Percentiles rank a stretch among this genome's conserved stretches.
phyloP scores from a whole-genome alignment of 179 eudicot genomes.

The Amaranthus tricolor region DNA sequence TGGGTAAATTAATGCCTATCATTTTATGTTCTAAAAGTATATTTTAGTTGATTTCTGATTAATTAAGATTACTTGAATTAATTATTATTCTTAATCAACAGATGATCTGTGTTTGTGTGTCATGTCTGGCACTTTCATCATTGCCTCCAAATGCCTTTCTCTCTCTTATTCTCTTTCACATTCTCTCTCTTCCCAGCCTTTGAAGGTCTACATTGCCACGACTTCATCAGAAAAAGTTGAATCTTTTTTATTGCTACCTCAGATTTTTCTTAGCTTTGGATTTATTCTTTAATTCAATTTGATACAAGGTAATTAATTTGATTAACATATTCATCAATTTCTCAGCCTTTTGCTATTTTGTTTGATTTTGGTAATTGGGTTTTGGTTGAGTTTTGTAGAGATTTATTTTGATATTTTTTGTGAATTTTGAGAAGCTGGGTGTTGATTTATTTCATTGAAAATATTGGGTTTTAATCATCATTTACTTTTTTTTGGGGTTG shows the following conservation, averaged over 20 bases:
- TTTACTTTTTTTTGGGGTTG: neutral
- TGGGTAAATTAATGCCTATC: neutral
- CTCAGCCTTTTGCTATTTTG: slow-evolving; percentile 3
- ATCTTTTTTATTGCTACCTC: neutral
- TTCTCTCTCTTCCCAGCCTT: slow-evolving; percentile 24
- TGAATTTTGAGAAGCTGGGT: slow-evolving; percentile 7
- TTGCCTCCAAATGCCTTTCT: slow-evolving; percentile 45
- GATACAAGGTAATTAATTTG: slow-evolving; percentile 26
- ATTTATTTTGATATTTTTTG: slow-evolving; percentile 16
- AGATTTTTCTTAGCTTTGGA: slow-evolving; percentile 9
- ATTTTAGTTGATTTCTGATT: slow-evolving; percentile 14
- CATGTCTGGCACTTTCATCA: slow-evolving; percentile 73
- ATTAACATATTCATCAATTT: too few relatives aligned
- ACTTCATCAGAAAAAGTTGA: slow-evolving; percentile 16
- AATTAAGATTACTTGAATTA: neutral
- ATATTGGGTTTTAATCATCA: neutral
- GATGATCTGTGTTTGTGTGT: slow-evolving; percentile 31
- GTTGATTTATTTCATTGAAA: neutral
- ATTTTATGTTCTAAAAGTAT: slow-evolving; percentile 3
- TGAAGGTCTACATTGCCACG: slow-evolving; percentile 23
- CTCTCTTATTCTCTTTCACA: slow-evolving; percentile 26
- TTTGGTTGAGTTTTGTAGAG: slow-evolving; percentile 6
- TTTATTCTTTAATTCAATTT: slow-evolving; percentile 11
- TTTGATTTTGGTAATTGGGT: slow-evolving; percentile 22
- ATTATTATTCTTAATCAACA: slow-evolving; percentile 10